These are phyloP conservation scores for Fusarium sp. DNA, from an alignment of 2,329 filamentous ascomycete species.

Conservation along the genomic window DNA sequence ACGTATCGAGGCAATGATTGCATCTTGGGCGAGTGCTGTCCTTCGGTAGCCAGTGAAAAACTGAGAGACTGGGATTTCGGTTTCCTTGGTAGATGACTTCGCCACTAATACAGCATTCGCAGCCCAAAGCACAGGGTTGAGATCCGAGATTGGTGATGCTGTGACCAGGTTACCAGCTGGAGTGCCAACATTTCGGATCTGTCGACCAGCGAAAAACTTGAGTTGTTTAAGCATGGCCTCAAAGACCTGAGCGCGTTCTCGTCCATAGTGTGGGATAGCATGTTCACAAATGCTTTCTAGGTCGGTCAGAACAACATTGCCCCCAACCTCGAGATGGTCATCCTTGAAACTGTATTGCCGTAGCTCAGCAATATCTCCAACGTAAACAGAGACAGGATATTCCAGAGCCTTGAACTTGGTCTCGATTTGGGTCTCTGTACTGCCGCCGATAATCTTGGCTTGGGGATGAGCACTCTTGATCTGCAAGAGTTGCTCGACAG, in stretches of 20 bases:
- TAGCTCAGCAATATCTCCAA: conserved; percentile 92
- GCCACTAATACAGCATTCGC: conserved; percentile 85
- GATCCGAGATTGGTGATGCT: conserved; percentile 93
- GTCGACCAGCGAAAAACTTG: conserved; percentile 91
- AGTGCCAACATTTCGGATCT: conserved; percentile 97
- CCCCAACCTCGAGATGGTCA: conserved; percentile 89
- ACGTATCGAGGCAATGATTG: conserved; percentile 87
- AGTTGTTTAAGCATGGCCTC: conserved; percentile 93
- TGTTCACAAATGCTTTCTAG: conserved; percentile 86
- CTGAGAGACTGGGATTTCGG: conserved; percentile 87
- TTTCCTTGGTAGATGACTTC: conserved; percentile 78
- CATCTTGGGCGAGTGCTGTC: conserved; percentile 84
- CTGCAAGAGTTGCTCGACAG: conserved; percentile 85
- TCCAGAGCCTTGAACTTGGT: conserved; percentile 97
- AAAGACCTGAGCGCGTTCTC: conserved; percentile 80
- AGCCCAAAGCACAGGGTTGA: conserved; percentile 94
- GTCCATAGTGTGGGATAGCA: conserved; percentile 83
- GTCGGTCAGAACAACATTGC: conserved; percentile 92
- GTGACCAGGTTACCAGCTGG: conserved; percentile 95
- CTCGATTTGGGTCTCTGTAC: conserved; percentile 97
- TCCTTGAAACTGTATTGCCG: conserved; percentile 84
- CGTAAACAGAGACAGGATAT: conserved; percentile 89
- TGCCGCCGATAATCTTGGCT: conserved; percentile 95
- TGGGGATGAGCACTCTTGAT: conserved; percentile 89
- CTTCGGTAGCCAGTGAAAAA: conserved; percentile 94